phyloP scores from a whole-genome alignment of 805 yeast genomes.

The Sugiyamaella floridensis region DNA sequence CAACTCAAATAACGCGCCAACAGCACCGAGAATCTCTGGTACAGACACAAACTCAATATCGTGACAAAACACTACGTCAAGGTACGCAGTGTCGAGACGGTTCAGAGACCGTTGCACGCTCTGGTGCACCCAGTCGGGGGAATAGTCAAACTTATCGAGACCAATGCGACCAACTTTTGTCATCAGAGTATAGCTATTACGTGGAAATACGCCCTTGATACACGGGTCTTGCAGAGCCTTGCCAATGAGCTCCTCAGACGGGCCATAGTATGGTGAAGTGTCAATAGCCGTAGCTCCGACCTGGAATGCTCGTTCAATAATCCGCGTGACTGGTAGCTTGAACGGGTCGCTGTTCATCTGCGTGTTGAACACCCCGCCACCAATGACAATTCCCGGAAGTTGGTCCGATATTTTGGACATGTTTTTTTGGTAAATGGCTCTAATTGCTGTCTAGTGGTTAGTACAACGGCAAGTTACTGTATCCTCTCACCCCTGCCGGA shows the following conservation, averaged over 20 bases:
- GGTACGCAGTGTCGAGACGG: constrained; percentile 57
- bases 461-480: too few relatives aligned
- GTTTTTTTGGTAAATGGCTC: background rate
- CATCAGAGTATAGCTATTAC: constrained; percentile 61
- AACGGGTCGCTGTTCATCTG: constrained; percentile 71
- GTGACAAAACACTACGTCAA: constrained; percentile 81
- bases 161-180: constrained; percentile 81
- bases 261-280: constrained; percentile 91
- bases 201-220: constrained; percentile 34
- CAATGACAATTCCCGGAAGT: constrained; percentile 49
- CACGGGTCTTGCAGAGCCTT: constrained; percentile 42
- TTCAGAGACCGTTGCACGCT: constrained; percentile 62
- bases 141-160: constrained; percentile 67
- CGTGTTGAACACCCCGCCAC: constrained; percentile 85
- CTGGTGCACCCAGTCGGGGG: constrained; percentile 48
- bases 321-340: constrained; percentile 47
- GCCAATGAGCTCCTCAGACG: constrained; percentile 72
- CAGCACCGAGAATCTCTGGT: constrained; percentile 51
- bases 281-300: constrained; percentile 73
- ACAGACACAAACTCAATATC: constrained; percentile 76
- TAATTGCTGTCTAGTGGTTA: too few relatives aligned
- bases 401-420: constrained; percentile 4
- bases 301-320: constrained; percentile 53
- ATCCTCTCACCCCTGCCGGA: too few relatives aligned
- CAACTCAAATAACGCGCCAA: constrained; percentile 50